phyloP scores from a whole-genome alignment of 2,329 filamentous ascomycete species.

The Exophiala viscosa region DNA sequence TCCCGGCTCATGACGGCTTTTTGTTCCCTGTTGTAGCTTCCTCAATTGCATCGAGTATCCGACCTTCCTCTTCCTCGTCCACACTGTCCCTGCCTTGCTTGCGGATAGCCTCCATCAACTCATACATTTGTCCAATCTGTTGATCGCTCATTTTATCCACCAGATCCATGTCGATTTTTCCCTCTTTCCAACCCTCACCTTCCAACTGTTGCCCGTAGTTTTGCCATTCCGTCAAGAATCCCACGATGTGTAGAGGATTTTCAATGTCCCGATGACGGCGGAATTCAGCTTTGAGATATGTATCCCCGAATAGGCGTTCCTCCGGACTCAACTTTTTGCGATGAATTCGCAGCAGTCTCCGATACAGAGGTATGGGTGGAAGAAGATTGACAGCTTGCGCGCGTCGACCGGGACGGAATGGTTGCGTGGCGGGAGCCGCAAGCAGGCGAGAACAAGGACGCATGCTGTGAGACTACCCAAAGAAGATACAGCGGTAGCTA shows the following conservation, averaged over 20 bases:
- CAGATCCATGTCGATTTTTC: constrained; percentile 67
- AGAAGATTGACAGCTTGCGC: constrained; percentile 63
- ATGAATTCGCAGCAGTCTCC: constrained; percentile 80
- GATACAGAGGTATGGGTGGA: constrained; percentile 84
- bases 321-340: constrained; percentile 71
- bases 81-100: constrained; percentile 49
- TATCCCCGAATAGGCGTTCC: constrained; percentile 77
- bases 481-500: not conserved
- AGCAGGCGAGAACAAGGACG: constrained; percentile 18
- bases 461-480: constrained; percentile 9
- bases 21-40: constrained; percentile 13
- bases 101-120: constrained; percentile 80
- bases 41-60: constrained; percentile 32
- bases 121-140: constrained; percentile 88
- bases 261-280: constrained; percentile 77
- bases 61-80: constrained; percentile 37
- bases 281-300: constrained; percentile 92
- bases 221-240: constrained; percentile 96
- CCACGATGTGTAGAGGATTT: constrained; percentile 89
- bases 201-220: constrained; percentile 89
- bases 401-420: constrained; percentile 22
- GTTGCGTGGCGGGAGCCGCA: constrained; percentile 19
- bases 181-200: constrained; percentile 78
- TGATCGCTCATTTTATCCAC: constrained; percentile 95
- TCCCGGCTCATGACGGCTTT: constrained; percentile 7